Base-by-base conservation (phyloP, 23 red algal genomes). In the Gracilaria vermiculophylla region DNA sequence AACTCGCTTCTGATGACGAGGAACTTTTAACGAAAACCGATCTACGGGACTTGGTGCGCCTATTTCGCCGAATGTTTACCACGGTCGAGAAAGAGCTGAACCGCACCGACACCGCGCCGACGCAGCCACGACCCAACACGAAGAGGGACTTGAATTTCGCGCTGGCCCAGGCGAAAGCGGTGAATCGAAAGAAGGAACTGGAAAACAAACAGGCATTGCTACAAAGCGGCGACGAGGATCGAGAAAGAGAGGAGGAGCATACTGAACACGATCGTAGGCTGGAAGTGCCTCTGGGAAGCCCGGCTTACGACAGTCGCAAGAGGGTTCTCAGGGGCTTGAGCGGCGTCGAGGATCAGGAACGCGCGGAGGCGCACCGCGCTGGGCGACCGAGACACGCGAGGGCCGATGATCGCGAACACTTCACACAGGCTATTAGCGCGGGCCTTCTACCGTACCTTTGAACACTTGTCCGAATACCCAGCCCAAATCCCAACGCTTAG, bases 221-320 rank as follows among this genome's bases (percentile, higher is more conserved):
- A 41, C 54, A 82, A n/a, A 36, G 36, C 42, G 33, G 5, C 24
- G 78, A 65, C 5, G 64, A 62, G 17, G 61, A 37, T n/a, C 32
- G n/a, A 1, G 62, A 69, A 32, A 8, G 24, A 10, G 81, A 85
- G 39, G 81, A 69, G 3, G 81, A 53, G 2, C 34, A 85, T 23
- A 28, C 24, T 27, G 81, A 85, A 15, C 53, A 67, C 19, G 78
- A 47, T 8, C 53, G 34, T 4, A 10, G 28, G 19, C 35, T 21
- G 51, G 81, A 71, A 43, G 9, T 85, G 33, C 81, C 81, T 19
- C 5, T 41, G 43, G 58, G 57, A 39, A 66, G 57, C 57, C 81
- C 81, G 19, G 62, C 58, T 5, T 85, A 85, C 49, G 81, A 49
- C 25, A 71, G 60, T 40, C 58, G 81, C 25, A 69, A 85, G 28